Evolutionary conservation across 2,329 filamentous ascomycete species (phyloP), one percentile per base, ranked within the genome.

Genomic region (Boeremia lycopersici): DNA sequence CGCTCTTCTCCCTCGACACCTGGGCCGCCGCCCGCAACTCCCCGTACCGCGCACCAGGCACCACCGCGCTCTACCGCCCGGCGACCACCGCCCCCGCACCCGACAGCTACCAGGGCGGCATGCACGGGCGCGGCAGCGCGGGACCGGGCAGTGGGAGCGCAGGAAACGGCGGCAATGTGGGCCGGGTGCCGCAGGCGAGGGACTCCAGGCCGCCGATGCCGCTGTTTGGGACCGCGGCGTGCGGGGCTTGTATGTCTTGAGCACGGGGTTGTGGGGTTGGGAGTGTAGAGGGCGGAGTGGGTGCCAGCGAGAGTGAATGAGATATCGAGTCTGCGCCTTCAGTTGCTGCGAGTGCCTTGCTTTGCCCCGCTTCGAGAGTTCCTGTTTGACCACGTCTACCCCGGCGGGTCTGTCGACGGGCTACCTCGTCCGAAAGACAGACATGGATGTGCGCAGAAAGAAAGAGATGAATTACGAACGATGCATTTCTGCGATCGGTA

Each of bases 1-100:
- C 73, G 0, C 69, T 76, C 57, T 75, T 76, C 68, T 69, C 64
- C 48, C 54, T 74, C 49, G 73, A 76, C 50, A 64, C 71, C 44
- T 74, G 69, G 67, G 59, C 69, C 44, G 71, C 73, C 10, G 73
- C 73, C 8, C 67, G 65, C 34, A 57, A 54, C 38, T 74, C 72
- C 1, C 68, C 72, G 0, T 68, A 69, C 56, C 67, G 72, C 51
- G 63, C 63, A 10, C 64, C 69, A 3, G 38, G 57, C 28, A 48
- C 48, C 17, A 64, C 56, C 43, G 51, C 61, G 12, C 67, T 64
- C 53, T 60, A 62, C 46, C 66, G 71, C 2, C 70, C 71, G 28
- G 63, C 62, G 12, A 51, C 46, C 30, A 46, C 53, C 6, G 29
- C 58, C 3, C 64, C 65, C 0, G 49, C 59, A 35, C 62, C 58